phyloP scores from a whole-genome alignment of 192 early-diverging fungal species.

The Coemansia sp. region DNA sequence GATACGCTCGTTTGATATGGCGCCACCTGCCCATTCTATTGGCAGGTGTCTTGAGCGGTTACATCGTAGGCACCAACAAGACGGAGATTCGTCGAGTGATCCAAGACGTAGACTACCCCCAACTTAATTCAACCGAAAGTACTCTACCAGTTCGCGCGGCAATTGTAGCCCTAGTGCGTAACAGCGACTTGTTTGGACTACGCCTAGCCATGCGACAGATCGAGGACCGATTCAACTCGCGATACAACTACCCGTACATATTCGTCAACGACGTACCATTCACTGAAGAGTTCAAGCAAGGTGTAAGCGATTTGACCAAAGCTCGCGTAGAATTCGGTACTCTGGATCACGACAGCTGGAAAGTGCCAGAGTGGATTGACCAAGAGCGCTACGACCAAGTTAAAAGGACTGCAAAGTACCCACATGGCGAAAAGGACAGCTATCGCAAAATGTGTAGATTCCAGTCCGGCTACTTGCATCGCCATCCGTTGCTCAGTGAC shows the following conservation, averaged over 20 bases:
- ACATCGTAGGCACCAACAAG: slow-evolving; percentile 26
- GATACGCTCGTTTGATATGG: slow-evolving; percentile 8
- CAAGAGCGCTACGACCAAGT: slow-evolving; percentile 20
- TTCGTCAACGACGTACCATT: slow-evolving; percentile 80
- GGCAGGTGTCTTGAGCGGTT: slow-evolving; percentile 27
- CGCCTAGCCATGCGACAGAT: slow-evolving; percentile 60
- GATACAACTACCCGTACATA: slow-evolving; percentile 81
- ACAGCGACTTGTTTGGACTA: slow-evolving; percentile 65
- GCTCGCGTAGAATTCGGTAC: slow-evolving; percentile 37
- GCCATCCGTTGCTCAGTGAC: slow-evolving; percentile 37
- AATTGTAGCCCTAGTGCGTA: slow-evolving; percentile 67
- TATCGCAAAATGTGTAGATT: slow-evolving; percentile 48
- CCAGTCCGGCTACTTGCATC: slow-evolving; percentile 45
- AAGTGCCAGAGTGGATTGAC: slow-evolving; percentile 52
- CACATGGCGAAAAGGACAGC: slow-evolving; percentile 36
- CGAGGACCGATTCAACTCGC: slow-evolving; percentile 72
- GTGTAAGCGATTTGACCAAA: slow-evolving; percentile 39
- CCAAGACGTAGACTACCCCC: neutral
- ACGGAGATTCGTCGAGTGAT: neutral
- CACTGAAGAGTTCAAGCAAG: slow-evolving; percentile 65
- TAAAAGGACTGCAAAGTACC: slow-evolving; percentile 24
- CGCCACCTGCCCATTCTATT: slow-evolving; percentile 30
- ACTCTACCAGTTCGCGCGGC: slow-evolving; percentile 57
- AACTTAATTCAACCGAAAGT: neutral
- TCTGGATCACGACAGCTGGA: slow-evolving; percentile 46